A percentile compares a stretch with the other conserved stretches of the same genome.
Conservation (phyloP, 192 early-diverging fungal genomes). For the Dispira simplex region DNA sequence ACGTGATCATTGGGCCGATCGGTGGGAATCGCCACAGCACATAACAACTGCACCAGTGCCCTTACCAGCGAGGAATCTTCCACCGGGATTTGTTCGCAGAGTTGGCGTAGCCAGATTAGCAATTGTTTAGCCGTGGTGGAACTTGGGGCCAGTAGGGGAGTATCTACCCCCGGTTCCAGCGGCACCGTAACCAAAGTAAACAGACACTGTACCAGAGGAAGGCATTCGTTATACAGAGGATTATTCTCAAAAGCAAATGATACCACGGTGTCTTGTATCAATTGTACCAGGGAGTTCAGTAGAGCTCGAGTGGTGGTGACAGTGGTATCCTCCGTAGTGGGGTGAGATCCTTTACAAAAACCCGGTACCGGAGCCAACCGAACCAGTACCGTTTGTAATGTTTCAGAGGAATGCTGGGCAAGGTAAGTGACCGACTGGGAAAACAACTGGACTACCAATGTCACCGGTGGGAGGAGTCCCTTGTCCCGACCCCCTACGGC, state of each 20-base stretch:
- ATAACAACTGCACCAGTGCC: not conserved
- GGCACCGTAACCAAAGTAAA: not conserved
- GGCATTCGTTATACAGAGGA: not conserved
- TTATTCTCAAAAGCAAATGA: slow-evolving; percentile 14
- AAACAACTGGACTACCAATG: not conserved
- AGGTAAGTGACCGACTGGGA: not conserved
- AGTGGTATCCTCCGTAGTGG: too few relatives aligned
- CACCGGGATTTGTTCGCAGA: slow-evolving; percentile 8
- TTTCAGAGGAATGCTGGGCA: not conserved
- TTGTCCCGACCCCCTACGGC: not conserved
- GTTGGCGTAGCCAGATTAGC: not conserved
- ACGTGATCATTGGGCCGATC: too few relatives aligned
- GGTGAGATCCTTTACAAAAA: too few relatives aligned
- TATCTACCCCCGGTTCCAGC: not conserved
- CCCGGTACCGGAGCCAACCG: too few relatives aligned
- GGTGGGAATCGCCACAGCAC: not conserved
- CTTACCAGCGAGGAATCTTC: slow-evolving; percentile 1
- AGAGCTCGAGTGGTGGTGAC: too few relatives aligned
- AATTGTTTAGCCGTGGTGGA: not conserved
- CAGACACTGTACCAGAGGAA: not conserved
- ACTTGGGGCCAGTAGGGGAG: not conserved
- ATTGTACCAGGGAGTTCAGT: slow-evolving; percentile 4
- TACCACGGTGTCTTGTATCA: slow-evolving; percentile 19
- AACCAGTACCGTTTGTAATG: not conserved
- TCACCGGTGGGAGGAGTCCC: not conserved